Base-by-base conservation (phyloP, 2,329 filamentous ascomycete species). In the Aspergillus udagawae region DNA sequence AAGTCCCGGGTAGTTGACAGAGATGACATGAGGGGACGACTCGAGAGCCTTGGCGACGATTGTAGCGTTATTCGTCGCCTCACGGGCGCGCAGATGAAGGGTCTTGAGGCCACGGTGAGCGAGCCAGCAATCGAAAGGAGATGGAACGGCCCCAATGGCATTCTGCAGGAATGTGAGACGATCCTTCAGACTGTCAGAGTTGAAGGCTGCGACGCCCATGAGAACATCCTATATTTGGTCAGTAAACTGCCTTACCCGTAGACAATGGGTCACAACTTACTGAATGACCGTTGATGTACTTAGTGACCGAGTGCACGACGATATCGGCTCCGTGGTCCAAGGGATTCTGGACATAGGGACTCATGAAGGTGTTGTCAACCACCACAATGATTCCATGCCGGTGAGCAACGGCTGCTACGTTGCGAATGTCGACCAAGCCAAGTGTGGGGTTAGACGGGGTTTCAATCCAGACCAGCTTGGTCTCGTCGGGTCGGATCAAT, bases 311-410 rank as follows among this genome's bases (percentile, higher is more conserved):
- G 82, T 97, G 93, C 47, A 97, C 89, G 65, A 97, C 93, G 63
- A 97, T 92, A 75, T 99, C 94, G 65, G 94, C 94, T 66, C 94
- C 94, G 73, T 93, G 91, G 71, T 95, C 88, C 55, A 99, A 86
- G 3, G 94, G 94, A 77, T 96, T 97, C 79, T 99, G 94, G 50
- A 99, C 84, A 74, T 97, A 99, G 32, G 94, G 94, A 60, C 89
- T 93, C 71, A 97, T 82, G 82, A 99, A 99, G 21, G 94, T 99
- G 81, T 99, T 99, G 81, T 99, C 94, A 45, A 99, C 94, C n/a
- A 99, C 94, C 47, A 99, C 94, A 72, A 91, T 82, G 69, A 97
- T 91, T 60, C 92, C 93, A 70, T 91, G 90, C 67, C 88, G 82
- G 75, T 97, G 94, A 20, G 94, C 94, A 55, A 89, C 83, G 28